Evolutionary conservation across 352 stramenopile species (phyloP).

Genomic region (Ophiocytium majus): DNA sequence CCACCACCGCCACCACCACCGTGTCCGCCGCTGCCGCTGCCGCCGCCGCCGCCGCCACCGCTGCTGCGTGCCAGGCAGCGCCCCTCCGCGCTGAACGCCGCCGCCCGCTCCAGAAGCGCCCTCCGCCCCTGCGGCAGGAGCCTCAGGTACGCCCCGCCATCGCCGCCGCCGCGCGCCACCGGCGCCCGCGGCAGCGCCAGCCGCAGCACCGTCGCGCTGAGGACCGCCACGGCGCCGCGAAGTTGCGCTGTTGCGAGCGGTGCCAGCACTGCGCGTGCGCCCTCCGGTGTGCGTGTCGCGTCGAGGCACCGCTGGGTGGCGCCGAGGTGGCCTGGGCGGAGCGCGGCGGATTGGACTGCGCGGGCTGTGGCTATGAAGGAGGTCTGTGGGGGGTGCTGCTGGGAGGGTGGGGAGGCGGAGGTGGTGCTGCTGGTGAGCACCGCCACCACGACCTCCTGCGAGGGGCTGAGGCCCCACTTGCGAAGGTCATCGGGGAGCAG

Average conservation of each 20-base stretch:
- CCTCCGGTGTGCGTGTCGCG: background rate
- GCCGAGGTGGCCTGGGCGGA: conserved; percentile 42
- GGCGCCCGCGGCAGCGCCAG: conserved; percentile 29
- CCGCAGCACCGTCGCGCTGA: conserved; percentile 25
- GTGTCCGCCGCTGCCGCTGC: background rate
- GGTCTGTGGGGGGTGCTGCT: background rate
- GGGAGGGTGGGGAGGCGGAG: background rate
- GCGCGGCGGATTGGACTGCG: conserved; percentile 41
- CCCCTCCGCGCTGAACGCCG: conserved; percentile 33
- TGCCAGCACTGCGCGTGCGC: conserved; percentile 26
- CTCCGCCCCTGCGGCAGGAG: conserved; percentile 28
- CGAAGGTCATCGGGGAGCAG: no score
- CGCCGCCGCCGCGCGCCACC: background rate
- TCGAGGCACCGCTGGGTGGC: background rate
- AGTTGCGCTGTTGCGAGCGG: conserved; percentile 29
- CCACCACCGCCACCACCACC: background rate
- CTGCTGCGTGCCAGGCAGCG: conserved; percentile 19
- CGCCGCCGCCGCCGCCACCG: background rate
- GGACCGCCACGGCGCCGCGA: conserved; percentile 18
- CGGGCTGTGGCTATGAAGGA: conserved; percentile 16
- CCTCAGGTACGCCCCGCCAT: conserved; percentile 27
- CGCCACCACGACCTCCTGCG: no score
- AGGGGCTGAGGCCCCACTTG: no score
- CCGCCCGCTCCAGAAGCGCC: conserved; percentile 43
- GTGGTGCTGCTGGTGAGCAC: no score